Evolutionary conservation across 225 moss, liverwort and hornwort species (phyloP).

Genomic region (Polytrichum commune): DNA sequence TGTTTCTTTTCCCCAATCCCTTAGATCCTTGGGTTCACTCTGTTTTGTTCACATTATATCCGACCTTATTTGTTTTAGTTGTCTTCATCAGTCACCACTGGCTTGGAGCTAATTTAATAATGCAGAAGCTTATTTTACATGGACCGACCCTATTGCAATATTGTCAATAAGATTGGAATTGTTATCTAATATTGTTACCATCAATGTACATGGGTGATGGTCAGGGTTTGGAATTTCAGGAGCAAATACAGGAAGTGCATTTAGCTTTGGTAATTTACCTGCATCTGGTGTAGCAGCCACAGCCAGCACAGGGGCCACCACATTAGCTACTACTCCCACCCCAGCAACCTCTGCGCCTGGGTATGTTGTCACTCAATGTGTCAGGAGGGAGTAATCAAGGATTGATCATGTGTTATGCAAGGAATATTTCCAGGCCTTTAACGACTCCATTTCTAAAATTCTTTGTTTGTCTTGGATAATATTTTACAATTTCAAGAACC

Average conservation of each 20-base stretch:
- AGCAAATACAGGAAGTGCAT: constrained; percentile 42
- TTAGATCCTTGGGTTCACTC: background rate
- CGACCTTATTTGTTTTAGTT: background rate
- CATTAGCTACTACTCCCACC: constrained; percentile 25
- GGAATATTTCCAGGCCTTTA: no score
- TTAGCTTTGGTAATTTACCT: constrained; percentile 52
- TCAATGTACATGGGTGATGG: background rate
- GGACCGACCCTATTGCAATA: no score
- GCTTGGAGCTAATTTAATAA: no score
- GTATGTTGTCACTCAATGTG: constrained; percentile 7
- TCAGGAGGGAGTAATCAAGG: no score
- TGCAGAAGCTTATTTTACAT: no score
- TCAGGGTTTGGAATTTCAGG: constrained; percentile 33
- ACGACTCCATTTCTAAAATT: no score
- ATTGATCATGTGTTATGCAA: no score
- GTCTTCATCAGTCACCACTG: no score
- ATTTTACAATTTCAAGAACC: no score
- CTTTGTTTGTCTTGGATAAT: no score
- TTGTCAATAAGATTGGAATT: no score
- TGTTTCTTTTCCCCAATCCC: no score
- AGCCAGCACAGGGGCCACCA: constrained; percentile 24
- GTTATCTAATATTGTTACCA: background rate
- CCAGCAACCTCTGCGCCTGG: constrained; percentile 29
- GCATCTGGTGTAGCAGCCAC: constrained; percentile 34
- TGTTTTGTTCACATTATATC: background rate